Evolutionary conservation across 495 filamentous ascomycete species (phyloP), one percentile per base, ranked within the genome.

Genomic region (Saxophila tyrrhenica): DNA sequence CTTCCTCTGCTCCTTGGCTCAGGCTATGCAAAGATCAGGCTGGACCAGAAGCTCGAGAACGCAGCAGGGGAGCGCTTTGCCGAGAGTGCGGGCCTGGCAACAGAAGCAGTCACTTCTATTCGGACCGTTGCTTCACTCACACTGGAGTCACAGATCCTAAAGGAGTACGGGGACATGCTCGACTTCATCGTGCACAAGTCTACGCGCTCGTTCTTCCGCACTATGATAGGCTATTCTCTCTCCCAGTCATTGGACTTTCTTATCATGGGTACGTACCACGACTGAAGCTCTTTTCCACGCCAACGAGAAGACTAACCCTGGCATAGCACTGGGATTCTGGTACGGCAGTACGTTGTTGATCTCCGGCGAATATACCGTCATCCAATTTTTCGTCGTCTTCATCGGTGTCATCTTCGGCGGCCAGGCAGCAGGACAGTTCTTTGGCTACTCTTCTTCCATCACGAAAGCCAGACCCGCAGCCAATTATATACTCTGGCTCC

Each of bases 331-430:
- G 3, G 76, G 72, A 3, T 81, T 83, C 48, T 61, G 58, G 58
- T 61, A 61, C 25, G 66, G 66, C 11, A 56, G 57, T 2, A 71
- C 70, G 19, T 70, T 83, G 15, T 64, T 83, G 11, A 70, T 75
- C 0, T 67, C 65, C 3, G 64, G 66, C 8, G 75, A 81, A 51
- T 69, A 70, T 20, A 62, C 66, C 2, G 62, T 73, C 8, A 63
- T 63, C 3, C 52, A 74, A 19, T 84, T 85, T 61, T 82, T 81
- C 54, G 70, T 81, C 7, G 67, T 80, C 3, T 83, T 80, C 48
- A 76, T 81, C 54, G 75, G 70, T 0, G 73, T 85, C 29, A 72
- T 86, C 11, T 76, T 78, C 52, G 75, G 73, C 0, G 78, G 73
- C 0, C 77, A 82, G 54, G 61, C 70, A 0, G 75, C 78, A 0